Evolutionary conservation across 441 rosid species (phyloP), one percentile per base, ranked within the genome.

Genomic region (Erodium texanum): DNA sequence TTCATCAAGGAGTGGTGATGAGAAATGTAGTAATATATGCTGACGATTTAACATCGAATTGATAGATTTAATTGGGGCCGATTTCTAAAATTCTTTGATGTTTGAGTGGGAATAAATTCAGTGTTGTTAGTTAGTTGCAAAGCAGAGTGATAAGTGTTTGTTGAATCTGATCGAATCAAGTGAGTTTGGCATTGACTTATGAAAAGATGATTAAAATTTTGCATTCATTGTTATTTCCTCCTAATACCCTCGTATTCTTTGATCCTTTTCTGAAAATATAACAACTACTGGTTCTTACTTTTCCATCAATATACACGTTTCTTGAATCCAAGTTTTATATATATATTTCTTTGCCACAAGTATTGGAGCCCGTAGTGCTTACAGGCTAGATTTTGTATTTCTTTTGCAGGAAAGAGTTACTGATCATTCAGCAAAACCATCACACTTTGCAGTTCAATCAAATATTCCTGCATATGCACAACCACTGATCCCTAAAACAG

Each of bases 331-430:
- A 43, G 50, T 7, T 11, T 12, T 43, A 1, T 43, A 32, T 32
- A 32, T 43, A 14, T 43, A 45, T 45, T 45, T 45, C 52, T 45
- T 45, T 15, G n/a, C 16, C 52, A 45, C 52, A 1, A 45, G 48
- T 41, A 41, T 10, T 10, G 48, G 11, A 41, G 48, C 15, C 48
- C 48, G 10, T 41, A 41, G 16, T 45, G 52, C 52, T 45, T 45
- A 45, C 0, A 34, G 65, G 36, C 24, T 62, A 62, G 5, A 22
- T 62, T 27, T 24, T 62, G 65, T 27, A 62, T 62, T 23, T 15
- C 34, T 59, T 62, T 62, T 27, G 32, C 65, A 23, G 65, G 36
- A 62, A 62, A 62, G 65, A 62, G 65, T 62, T 62, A 24, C 63
- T 22, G 63, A 62, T 27, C 36, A 56, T 56, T 10, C 65, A 22